Conservation (phyloP, 192 early-diverging fungal genomes). For the Coemansia sp. region DNA sequence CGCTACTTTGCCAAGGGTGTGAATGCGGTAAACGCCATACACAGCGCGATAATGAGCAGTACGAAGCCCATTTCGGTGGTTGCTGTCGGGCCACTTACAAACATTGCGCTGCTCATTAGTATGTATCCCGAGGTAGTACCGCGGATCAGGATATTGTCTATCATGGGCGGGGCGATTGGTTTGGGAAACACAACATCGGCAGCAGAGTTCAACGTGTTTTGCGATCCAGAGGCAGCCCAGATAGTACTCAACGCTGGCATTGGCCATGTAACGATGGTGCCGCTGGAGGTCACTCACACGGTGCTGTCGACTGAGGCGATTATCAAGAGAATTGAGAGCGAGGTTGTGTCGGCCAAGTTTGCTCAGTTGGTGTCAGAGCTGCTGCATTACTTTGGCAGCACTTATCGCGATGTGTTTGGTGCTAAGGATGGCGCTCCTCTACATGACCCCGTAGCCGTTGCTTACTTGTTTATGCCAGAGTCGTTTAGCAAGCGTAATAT, state of each 20-base stretch:
- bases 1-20: conserved; percentile 7
- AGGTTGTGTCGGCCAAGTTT: conserved; percentile 14
- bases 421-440: conserved; percentile 19
- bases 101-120: conserved; percentile 53
- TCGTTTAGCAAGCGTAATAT: conserved; percentile 13
- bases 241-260: conserved; percentile 26
- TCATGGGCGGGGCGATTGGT: conserved; percentile 51
- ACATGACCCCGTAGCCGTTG: conserved; percentile 31
- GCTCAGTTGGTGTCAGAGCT: conserved; percentile 17
- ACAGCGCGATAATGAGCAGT: conserved; percentile 24
- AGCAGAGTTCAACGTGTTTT: conserved; percentile 43
- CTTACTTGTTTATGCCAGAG: conserved; percentile 30
- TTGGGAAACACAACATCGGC: conserved; percentile 26
- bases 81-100: conserved; percentile 54
- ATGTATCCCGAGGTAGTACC: conserved; percentile 40
- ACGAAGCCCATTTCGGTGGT: conserved; percentile 20
- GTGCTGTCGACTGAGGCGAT: conserved; percentile 12
- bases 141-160: conserved; percentile 37
- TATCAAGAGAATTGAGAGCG: conserved; percentile 14
- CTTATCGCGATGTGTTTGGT: conserved; percentile 13
- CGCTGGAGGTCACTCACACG: conserved; percentile 30
- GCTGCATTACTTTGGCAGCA: conserved; percentile 12
- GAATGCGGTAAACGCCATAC: conserved; percentile 26
- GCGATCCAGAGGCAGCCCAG: conserved; percentile 42
- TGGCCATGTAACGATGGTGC: conserved; percentile 19